Percentiles rank a stretch among this genome's conserved stretches.
Conservation (phyloP, 352 stramenopile genomes). For the Achlya hypogyna region DNA sequence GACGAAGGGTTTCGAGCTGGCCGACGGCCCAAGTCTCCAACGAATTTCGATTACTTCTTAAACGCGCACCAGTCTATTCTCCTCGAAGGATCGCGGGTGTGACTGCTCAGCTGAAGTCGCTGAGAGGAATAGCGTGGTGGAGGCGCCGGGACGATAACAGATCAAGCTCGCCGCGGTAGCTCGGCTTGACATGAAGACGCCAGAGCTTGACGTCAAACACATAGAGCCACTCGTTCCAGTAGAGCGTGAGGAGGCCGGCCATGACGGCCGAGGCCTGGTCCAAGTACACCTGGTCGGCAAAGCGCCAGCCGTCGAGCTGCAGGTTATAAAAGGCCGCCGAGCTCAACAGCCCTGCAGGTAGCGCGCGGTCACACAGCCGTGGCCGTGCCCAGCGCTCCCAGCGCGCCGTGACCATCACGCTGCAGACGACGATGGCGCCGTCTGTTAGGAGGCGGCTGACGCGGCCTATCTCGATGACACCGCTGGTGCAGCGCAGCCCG, state of each 20-base stretch:
- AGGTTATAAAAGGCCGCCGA: background rate
- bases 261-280: constrained; percentile 10
- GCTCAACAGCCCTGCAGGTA: background rate
- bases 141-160: constrained; percentile 24
- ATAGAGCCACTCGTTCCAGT: background rate
- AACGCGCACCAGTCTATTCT: too few species aligned
- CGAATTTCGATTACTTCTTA: too few species aligned
- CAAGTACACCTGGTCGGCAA: background rate
- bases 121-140: background rate
- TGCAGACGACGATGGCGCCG: background rate
- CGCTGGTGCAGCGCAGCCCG: background rate
- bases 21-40: too few species aligned
- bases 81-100: too few species aligned
- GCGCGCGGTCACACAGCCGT: background rate
- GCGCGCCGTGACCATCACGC: background rate
- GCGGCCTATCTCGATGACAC: constrained; percentile 1
- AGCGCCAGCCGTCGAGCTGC: background rate
- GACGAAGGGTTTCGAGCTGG: too few species aligned
- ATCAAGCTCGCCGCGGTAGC: background rate
- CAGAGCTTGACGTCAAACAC: constrained; percentile 11
- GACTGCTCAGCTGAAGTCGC: background rate
- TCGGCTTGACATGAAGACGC: background rate
- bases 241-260: background rate
- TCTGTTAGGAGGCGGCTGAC: background rate
- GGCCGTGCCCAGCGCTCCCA: background rate